These are phyloP conservation scores for Guillardia theta DNA, from an alignment of 78 protist genomes.

Conservation along the genomic window DNA sequence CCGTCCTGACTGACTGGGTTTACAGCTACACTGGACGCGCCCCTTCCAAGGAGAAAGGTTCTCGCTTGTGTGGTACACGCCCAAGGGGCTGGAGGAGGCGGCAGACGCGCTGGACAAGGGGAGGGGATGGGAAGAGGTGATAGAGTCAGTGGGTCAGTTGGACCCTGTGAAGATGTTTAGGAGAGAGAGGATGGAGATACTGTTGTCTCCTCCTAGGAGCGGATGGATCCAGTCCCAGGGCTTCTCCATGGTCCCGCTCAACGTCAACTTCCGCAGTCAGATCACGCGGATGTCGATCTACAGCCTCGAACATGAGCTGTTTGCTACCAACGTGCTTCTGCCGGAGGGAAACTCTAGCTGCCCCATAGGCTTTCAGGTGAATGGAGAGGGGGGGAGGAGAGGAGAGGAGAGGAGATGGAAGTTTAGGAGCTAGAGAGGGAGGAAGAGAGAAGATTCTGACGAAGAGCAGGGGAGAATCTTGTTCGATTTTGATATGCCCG, in stretches of 20 bases:
- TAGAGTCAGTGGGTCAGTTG: background rate
- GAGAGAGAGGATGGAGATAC: background rate
- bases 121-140: background rate
- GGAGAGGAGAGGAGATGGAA: no score
- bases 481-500: no score
- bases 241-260: background rate
- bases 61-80: constrained; percentile 33
- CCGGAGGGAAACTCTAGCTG: background rate
- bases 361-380: background rate
- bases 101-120: background rate
- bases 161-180: background rate
- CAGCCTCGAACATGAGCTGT: background rate
- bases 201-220: background rate
- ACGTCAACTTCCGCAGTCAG: background rate
- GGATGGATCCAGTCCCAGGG: background rate
- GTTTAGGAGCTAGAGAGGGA: no score
- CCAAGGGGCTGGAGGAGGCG: constrained; percentile 5
- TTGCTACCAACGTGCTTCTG: background rate
- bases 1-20: no score
- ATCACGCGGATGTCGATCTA: background rate
- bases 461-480: no score
- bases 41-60: constrained; percentile 9
- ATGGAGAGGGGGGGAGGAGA: no score
- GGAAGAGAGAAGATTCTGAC: no score
- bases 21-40: constrained; percentile 10